A percentile compares a stretch with the other conserved stretches of the same genome.
These are phyloP conservation scores for Populus alba DNA, from an alignment of 345 rosid species.

Conservation along the genomic window DNA sequence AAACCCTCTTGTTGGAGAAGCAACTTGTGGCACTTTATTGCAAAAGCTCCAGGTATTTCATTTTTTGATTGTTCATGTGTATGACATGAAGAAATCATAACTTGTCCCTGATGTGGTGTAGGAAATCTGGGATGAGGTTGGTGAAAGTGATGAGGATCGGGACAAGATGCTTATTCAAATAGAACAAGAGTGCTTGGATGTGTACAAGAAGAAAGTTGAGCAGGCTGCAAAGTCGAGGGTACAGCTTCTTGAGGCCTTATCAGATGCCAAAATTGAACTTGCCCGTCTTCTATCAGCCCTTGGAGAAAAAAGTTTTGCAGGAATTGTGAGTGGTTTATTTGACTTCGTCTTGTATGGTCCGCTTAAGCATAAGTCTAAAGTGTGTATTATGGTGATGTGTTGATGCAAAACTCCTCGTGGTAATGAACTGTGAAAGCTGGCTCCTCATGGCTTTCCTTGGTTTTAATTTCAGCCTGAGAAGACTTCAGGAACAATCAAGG, in stretches of 20 bases:
- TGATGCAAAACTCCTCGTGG: not conserved
- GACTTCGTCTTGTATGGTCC: not conserved
- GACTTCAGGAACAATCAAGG: conserved; percentile 84
- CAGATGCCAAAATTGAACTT: conserved; percentile 82
- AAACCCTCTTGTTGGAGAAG: conserved; percentile 78
- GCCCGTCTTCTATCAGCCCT: conserved; percentile 71
- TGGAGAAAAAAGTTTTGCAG: conserved; percentile 67
- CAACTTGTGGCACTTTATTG: conserved; percentile 78
- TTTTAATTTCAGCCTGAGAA: conserved; percentile 64
- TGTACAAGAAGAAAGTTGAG: conserved; percentile 89
- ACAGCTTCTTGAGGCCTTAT: conserved; percentile 76
- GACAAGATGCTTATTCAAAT: conserved; percentile 92
- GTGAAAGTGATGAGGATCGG: conserved; percentile 88
- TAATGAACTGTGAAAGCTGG: not conserved
- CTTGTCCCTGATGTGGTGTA: conserved; percentile 23
- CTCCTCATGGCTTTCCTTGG: conserved; percentile 13
- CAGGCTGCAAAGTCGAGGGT: conserved; percentile 83
- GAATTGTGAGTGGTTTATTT: conserved; percentile 54
- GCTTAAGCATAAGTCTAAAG: not conserved
- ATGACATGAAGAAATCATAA: not conserved
- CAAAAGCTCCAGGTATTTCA: conserved; percentile 74
- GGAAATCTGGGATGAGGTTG: conserved; percentile 99
- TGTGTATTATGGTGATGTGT: not conserved
- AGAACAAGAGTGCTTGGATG: conserved; percentile 90
- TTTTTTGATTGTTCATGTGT: not conserved